A percentile compares a stretch with the other conserved stretches of the same genome.
phyloP scores from a whole-genome alignment of 176 grass and related monocot species.

The Themeda triandra region DNA sequence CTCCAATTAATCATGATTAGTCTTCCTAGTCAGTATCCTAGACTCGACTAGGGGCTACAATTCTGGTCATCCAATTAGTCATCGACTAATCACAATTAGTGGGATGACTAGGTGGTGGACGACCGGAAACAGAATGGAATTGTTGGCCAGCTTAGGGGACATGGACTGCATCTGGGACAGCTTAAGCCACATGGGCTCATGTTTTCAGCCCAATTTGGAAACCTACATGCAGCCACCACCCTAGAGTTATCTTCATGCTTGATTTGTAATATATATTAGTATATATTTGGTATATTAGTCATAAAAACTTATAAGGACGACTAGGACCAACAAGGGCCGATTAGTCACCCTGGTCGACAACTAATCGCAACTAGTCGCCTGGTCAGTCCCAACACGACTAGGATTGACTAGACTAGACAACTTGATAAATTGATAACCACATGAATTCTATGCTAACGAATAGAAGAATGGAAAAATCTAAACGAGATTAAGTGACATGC shows the following conservation, averaged over 20 bases:
- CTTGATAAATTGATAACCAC: not conserved
- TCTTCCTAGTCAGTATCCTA: not conserved
- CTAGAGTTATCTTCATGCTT: not conserved
- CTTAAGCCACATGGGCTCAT: not conserved
- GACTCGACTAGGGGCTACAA: not conserved
- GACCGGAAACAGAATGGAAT: not conserved
- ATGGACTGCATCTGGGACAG: no score
- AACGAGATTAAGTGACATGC: not conserved
- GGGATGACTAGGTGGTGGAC: no score
- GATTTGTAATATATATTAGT: not conserved
- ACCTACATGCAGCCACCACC: not conserved
- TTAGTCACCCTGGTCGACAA: not conserved
- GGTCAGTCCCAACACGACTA: not conserved
- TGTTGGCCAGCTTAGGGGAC: not conserved
- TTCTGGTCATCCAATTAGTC: not conserved
- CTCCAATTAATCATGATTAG: not conserved
- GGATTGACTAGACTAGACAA: not conserved
- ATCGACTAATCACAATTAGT: not conserved
- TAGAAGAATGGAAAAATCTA: slow-evolving; percentile 13
- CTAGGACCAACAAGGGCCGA: not conserved
- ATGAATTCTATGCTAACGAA: slow-evolving; percentile 4
- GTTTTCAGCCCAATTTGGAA: not conserved
- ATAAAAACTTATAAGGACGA: not conserved
- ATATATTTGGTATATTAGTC: not conserved
- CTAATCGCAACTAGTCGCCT: not conserved